These are phyloP conservation scores for Populus simonii DNA, from an alignment of 345 rosid species.

Conservation along the genomic window DNA sequence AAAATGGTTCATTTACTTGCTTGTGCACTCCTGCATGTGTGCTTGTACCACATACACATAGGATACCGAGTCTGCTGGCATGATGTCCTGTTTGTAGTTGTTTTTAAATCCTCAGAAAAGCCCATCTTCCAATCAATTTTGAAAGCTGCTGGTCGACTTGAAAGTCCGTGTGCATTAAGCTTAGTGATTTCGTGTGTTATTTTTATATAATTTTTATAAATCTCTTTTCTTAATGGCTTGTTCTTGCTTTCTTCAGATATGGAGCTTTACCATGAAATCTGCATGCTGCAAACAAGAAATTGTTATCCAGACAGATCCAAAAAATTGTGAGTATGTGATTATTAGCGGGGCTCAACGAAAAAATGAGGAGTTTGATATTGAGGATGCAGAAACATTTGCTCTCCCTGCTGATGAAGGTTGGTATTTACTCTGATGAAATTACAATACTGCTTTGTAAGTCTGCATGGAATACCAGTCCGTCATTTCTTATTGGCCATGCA, in stretches of 20 bases:
- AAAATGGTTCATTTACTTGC: not conserved
- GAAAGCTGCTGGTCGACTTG: not conserved
- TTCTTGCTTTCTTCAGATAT: slow-evolving; percentile 57
- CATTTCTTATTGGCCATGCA: not conserved
- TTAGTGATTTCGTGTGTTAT: not conserved
- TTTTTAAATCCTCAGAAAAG: not conserved
- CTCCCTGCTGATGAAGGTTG: slow-evolving; percentile 96
- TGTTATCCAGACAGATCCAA: slow-evolving; percentile 94
- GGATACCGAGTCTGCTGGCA: not conserved
- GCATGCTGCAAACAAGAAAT: slow-evolving; percentile 93
- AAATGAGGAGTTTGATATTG: slow-evolving; percentile 79
- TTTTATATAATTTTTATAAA: not conserved
- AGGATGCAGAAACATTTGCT: slow-evolving; percentile 90
- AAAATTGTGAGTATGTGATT: slow-evolving; percentile 85
- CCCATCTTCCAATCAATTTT: not conserved
- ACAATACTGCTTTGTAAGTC: not conserved
- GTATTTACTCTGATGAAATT: slow-evolving; percentile 1
- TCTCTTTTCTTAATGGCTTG: slow-evolving; percentile 8
- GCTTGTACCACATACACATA: not conserved
- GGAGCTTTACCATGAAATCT: slow-evolving; percentile 95
- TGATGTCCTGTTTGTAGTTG: not conserved
- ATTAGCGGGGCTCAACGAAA: slow-evolving; percentile 86
- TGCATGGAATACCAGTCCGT: not conserved
- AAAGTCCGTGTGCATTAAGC: not conserved
- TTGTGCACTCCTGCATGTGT: not conserved